These are phyloP conservation scores for Aspergillus saccharolyticus DNA, from an alignment of 495 filamentous ascomycete species.

Conservation along the genomic window DNA sequence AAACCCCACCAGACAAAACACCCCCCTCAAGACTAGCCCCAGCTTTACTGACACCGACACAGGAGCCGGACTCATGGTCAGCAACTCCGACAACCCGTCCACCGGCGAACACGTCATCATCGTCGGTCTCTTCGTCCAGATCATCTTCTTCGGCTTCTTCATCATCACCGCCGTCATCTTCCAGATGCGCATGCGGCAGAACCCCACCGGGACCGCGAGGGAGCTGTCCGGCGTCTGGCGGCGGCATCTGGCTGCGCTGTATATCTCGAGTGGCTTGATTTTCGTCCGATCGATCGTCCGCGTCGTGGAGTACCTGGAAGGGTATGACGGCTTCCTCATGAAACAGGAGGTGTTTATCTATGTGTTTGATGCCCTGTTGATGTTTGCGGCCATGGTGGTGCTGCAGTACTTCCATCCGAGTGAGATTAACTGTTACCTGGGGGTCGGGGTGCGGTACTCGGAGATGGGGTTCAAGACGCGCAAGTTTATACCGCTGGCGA, in stretches of 20 bases:
- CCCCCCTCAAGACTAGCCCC: no score
- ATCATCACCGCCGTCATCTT: constrained; percentile 40
- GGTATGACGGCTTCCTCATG: constrained; percentile 46
- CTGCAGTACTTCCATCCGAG: constrained; percentile 1
- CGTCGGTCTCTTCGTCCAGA: constrained; percentile 46
- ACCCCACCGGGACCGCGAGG: constrained; percentile 20
- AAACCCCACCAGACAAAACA: no score
- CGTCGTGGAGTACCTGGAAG: constrained; percentile 57
- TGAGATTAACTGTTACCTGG: constrained; percentile 1
- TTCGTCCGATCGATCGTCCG: constrained; percentile 59
- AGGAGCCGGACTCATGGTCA: constrained; percentile 35
- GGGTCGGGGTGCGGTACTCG: neutral
- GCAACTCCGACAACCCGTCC: constrained; percentile 9
- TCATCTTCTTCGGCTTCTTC: constrained; percentile 52
- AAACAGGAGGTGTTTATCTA: constrained; percentile 57
- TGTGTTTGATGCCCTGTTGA: constrained; percentile 56
- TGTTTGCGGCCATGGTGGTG: constrained; percentile 31
- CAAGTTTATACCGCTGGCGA: neutral
- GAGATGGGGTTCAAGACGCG: neutral
- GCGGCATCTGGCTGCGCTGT: constrained; percentile 47
- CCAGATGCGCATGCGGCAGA: constrained; percentile 28
- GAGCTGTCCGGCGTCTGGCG: constrained; percentile 40
- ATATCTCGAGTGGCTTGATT: constrained; percentile 49
- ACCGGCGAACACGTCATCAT: constrained; percentile 39
- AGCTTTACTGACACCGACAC: neutral